Base-by-base conservation (phyloP, 352 stramenopile genomes). In the Phytophthora sojae region DNA sequence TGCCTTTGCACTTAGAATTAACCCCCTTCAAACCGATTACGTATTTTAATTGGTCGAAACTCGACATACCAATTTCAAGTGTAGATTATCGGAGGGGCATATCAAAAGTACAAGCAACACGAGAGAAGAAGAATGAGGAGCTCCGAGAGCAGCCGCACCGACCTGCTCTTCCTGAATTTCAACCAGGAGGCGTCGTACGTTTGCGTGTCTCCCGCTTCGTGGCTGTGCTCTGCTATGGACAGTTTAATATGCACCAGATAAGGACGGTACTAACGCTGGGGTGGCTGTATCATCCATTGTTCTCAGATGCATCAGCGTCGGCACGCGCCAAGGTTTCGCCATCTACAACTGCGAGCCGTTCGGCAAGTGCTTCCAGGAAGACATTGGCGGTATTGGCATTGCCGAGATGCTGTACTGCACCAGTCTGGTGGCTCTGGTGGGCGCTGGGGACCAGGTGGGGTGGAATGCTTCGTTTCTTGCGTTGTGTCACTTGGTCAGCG, bases 261-360 rank as follows among this genome's bases (percentile, higher is more conserved):
- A 44, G 11, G 37, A 61, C 17, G 25, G 4, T 32, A 44, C 37
- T 44, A 44, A 44, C 37, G 12, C 5, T 19, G 45, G 19, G 26
- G 19, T 29, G 47, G 9, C 21, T 29, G 47, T 6, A 25, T 30
- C 14, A 5, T 2, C 8, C n/a, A 51, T 49, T 42, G 37, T 42
- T 71, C 30, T 76, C 72, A 97, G 89, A 50, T 98, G 93, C 65
- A 92, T 98, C 67, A 95, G 91, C 60, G 89, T 98, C 21, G 93
- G 93, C 35, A 96, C 93, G 37, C 86, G 87, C 25, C 79, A 84
- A 59, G 92, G 93, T 61, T 98, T 97, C 56, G 75, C 78, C 51
- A 95, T 98, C 61, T 98, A 97, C 88, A 97, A 96, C 60, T 97
- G 91, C 72, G 87, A 97, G 79, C 93, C 93, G 0, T 98, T 98